Percentiles rank a stretch among this genome's conserved stretches.
These are phyloP conservation scores for Pichia sp. DNA, from an alignment of 1,139 yeast genomes.

Conservation along the genomic window DNA sequence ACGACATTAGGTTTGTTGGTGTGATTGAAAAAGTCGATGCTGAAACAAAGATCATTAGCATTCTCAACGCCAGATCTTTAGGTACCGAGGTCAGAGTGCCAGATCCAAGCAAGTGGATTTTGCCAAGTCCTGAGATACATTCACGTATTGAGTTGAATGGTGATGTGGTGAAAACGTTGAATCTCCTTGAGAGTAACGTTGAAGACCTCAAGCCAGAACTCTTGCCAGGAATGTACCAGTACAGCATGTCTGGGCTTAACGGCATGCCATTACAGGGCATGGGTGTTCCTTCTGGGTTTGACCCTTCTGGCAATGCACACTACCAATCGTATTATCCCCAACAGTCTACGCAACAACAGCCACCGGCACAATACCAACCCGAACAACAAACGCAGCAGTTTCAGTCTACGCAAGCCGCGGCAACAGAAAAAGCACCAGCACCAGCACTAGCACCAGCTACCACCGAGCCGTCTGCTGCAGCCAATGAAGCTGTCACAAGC, in stretches of 20 bases:
- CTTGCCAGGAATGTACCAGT: constrained; percentile 17
- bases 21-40: constrained; percentile 82
- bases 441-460: background rate
- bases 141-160: constrained; percentile 87
- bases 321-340: background rate
- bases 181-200: constrained; percentile 67
- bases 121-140: constrained; percentile 68
- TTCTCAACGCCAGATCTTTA: constrained; percentile 73
- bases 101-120: constrained; percentile 67
- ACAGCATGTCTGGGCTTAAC: background rate
- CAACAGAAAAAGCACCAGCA: too few relatives aligned
- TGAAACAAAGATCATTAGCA: constrained; percentile 85
- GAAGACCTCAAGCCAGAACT: constrained; percentile 46
- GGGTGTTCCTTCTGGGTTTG: background rate
- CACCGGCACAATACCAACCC: background rate
- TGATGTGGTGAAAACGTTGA: constrained; percentile 84
- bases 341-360: background rate
- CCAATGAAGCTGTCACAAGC: background rate
- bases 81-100: constrained; percentile 92
- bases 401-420: background rate
- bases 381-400: too few relatives aligned
- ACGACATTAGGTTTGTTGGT: constrained; percentile 89
- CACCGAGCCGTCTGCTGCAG: background rate
- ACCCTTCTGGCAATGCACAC: background rate
- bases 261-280: constrained; percentile 7